A percentile compares a stretch with the other conserved stretches of the same genome.
Conservation (phyloP, 495 filamentous ascomycete genomes). For the Durotheca rogersii region DNA sequence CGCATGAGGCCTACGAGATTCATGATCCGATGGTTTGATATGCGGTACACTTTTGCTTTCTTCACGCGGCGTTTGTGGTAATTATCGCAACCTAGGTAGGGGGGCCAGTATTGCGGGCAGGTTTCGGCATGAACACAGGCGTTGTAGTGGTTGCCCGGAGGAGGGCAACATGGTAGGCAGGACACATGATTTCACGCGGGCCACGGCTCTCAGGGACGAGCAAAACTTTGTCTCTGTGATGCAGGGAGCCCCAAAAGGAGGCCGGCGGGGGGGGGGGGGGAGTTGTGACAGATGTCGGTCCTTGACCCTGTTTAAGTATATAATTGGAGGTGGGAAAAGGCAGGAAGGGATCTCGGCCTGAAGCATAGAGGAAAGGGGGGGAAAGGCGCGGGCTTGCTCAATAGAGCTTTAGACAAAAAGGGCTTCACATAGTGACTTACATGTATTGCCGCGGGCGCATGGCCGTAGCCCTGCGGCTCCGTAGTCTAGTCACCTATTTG, state of each 20-base stretch:
- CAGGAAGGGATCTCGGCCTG: constrained; percentile 7
- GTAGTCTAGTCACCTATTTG: too few relatives aligned
- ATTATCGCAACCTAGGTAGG: constrained; percentile 16
- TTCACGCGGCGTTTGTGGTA: constrained; percentile 29
- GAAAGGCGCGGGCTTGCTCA: constrained; percentile 18
- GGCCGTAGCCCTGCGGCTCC: too few relatives aligned
- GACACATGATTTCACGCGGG: constrained; percentile 20
- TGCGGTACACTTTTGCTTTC: constrained; percentile 17
- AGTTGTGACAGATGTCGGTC: constrained; percentile 4
- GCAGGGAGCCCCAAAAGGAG: constrained; percentile 5
- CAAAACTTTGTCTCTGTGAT: constrained; percentile 28
- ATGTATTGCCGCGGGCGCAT: not conserved
- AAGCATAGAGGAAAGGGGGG: constrained; percentile 9
- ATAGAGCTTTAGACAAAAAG: constrained; percentile 20
- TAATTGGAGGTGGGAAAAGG: constrained; percentile 14
- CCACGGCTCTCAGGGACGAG: constrained; percentile 12
- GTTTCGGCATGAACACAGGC: constrained; percentile 28
- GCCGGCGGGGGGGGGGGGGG: not conserved
- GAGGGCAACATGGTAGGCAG: constrained; percentile 16
- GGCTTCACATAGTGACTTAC: not conserved
- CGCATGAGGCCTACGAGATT: constrained; percentile 17
- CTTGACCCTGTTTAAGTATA: constrained; percentile 29
- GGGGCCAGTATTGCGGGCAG: constrained; percentile 16
- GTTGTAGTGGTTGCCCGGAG: constrained; percentile 22
- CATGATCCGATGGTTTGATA: constrained; percentile 13